Conservation (phyloP, 2,329 filamentous ascomycete species). For the Aspergillus pseudoviridinutans region DNA sequence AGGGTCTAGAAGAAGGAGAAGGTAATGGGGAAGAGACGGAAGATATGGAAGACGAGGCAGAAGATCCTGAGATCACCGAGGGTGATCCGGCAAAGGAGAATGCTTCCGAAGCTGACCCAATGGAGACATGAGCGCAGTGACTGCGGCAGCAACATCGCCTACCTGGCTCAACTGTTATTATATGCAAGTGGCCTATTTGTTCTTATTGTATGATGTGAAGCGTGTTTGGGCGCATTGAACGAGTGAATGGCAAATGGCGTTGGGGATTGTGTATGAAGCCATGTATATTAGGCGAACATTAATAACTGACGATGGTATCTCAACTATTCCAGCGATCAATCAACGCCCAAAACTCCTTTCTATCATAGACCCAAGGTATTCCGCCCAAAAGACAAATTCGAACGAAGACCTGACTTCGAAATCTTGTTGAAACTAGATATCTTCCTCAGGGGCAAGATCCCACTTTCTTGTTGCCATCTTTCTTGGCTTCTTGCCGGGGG, state of each 20-base stretch:
- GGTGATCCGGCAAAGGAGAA: background rate
- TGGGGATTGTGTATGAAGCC: background rate
- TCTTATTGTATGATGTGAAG: background rate
- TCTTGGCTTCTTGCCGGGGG: conserved; percentile 37
- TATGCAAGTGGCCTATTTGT: background rate
- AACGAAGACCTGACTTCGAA: background rate
- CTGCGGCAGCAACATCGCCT: background rate
- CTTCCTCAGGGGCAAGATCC: conserved; percentile 44
- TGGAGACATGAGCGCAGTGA: background rate
- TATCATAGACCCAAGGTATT: background rate
- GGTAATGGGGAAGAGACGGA: conserved; percentile 7
- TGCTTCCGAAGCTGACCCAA: background rate
- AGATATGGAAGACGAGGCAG: conserved; percentile 14
- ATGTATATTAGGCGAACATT: background rate
- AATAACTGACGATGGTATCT: background rate
- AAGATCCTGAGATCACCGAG: conserved; percentile 11
- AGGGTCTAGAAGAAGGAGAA: conserved; percentile 2
- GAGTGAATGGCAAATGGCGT: background rate
- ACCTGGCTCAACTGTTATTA: background rate
- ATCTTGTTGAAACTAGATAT: conserved; percentile 18
- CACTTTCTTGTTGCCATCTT: conserved; percentile 47
- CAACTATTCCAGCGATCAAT: background rate
- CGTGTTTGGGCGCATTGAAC: background rate
- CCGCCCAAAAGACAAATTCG: background rate
- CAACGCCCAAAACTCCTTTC: background rate